Evolutionary conservation across 225 moss, liverwort and hornwort species (phyloP).

Genomic region (Bryum argenteum): DNA sequence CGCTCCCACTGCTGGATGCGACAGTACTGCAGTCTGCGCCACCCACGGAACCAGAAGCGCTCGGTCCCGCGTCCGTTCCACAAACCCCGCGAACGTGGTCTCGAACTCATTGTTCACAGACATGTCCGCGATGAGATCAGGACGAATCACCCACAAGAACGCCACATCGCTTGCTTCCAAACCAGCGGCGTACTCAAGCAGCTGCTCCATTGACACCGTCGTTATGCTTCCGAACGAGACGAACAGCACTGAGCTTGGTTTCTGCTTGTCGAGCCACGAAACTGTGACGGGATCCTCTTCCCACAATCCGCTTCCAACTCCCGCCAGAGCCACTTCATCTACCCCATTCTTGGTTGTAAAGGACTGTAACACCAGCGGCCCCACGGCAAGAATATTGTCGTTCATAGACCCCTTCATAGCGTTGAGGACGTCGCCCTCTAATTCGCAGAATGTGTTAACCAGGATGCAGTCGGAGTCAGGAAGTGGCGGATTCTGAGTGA

Average conservation of each 20-base stretch:
- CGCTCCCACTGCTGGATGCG: neutral
- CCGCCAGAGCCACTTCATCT: neutral
- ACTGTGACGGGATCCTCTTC: slow-evolving; percentile 14
- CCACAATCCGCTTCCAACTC: slow-evolving; percentile 20
- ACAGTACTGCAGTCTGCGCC: neutral
- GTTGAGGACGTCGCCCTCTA: slow-evolving; percentile 31
- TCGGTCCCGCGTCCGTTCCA: slow-evolving; percentile 18
- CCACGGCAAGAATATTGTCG: slow-evolving; percentile 6
- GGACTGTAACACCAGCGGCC: slow-evolving; percentile 25
- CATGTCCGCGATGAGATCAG: slow-evolving; percentile 3
- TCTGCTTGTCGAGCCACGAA: slow-evolving; percentile 26
- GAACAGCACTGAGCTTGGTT: slow-evolving; percentile 11
- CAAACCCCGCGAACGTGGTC: slow-evolving; percentile 12
- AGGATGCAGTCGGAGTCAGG: slow-evolving; percentile 14
- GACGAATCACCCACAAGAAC: slow-evolving; percentile 32
- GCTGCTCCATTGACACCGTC: slow-evolving; percentile 9
- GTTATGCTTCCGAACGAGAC: slow-evolving; percentile 28
- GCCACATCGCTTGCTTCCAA: slow-evolving; percentile 19
- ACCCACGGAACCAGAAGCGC: slow-evolving; percentile 13
- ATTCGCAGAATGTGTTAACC: slow-evolving; percentile 19
- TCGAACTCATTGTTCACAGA: neutral
- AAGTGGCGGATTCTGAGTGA: neutral
- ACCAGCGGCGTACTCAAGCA: slow-evolving; percentile 21
- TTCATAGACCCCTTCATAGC: neutral
- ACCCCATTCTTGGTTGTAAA: neutral